Conservation (phyloP, 164 flowering plant genomes). For the Aristolochia contorta region DNA sequence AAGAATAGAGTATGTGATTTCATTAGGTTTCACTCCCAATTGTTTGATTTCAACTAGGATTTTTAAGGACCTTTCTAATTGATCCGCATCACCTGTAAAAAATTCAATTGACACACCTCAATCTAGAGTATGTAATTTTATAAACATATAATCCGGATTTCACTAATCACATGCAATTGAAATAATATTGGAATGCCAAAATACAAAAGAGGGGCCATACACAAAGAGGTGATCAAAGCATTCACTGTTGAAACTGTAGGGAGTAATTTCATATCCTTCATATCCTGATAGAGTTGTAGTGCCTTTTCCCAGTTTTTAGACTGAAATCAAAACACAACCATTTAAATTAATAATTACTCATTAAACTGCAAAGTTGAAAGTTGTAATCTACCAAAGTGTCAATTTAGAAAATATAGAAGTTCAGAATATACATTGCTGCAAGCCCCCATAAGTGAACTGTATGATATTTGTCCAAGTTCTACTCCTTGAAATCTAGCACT, state of each 20-base stretch:
- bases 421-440: conserved; percentile 60
- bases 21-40: conserved; percentile 39
- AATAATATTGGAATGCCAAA: not conserved
- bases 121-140: not conserved
- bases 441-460: conserved; percentile 97
- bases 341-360: not conserved
- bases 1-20: conserved; percentile 73
- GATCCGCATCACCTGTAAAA: conserved; percentile 69
- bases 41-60: conserved; percentile 58
- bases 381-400: not conserved
- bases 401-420: not conserved
- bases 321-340: conserved; percentile 24
- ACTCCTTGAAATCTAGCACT: conserved; percentile 47
- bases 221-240: conserved; percentile 83
- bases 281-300: conserved; percentile 61
- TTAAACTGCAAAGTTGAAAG: too few relatives aligned
- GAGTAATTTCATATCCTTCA: conserved; percentile 46
- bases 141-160: not conserved
- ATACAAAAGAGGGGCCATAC: conserved; percentile 33
- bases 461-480: conserved; percentile 55
- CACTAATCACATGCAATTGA: not conserved
- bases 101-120: not conserved
- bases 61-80: conserved; percentile 64
- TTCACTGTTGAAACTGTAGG: conserved; percentile 79
- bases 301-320: conserved; percentile 84